These are phyloP conservation scores for Podosphaera xanthii DNA, from an alignment of 2,329 filamentous ascomycete species.

Conservation along the genomic window DNA sequence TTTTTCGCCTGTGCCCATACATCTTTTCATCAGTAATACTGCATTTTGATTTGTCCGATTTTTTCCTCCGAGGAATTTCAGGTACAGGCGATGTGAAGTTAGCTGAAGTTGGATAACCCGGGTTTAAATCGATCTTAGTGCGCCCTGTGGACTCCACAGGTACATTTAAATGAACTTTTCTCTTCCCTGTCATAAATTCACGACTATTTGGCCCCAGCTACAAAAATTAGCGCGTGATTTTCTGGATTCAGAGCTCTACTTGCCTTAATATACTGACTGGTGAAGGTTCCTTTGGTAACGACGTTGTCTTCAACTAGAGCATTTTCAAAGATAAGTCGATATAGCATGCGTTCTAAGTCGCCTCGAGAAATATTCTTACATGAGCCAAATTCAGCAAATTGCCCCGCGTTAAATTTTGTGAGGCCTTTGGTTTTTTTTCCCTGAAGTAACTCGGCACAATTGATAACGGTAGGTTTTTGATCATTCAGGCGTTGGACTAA, in stretches of 20 bases:
- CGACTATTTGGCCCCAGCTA: conserved; percentile 14
- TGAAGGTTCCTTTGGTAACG: conserved; percentile 39
- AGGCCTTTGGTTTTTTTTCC: conserved; percentile 35
- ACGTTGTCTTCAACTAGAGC: conserved; percentile 50
- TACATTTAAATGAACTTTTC: conserved; percentile 13
- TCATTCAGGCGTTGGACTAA: conserved; percentile 37
- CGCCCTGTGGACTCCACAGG: conserved; percentile 5
- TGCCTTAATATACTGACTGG: conserved; percentile 50
- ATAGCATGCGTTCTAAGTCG: conserved; percentile 68
- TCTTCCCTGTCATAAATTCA: conserved; percentile 11
- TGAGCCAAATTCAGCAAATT: conserved; percentile 34
- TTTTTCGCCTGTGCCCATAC: conserved; percentile 18
- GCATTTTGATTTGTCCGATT: conserved; percentile 16
- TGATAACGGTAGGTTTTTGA: conserved; percentile 45
- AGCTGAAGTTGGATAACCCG: conserved; percentile 28
- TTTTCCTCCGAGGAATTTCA: conserved; percentile 18
- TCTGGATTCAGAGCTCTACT: conserved; percentile 13
- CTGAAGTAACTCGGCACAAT: conserved; percentile 66
- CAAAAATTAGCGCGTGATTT: conserved; percentile 12
- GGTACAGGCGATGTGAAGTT: conserved; percentile 39
- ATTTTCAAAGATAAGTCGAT: conserved; percentile 48
- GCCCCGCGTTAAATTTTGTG: conserved; percentile 23
- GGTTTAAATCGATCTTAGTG: conserved; percentile 1
- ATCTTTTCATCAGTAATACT: conserved; percentile 17
- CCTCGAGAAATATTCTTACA: conserved; percentile 48